Base-by-base conservation (phyloP, 2,329 filamentous ascomycete species). In the Ceratocystis diversiconidia region DNA sequence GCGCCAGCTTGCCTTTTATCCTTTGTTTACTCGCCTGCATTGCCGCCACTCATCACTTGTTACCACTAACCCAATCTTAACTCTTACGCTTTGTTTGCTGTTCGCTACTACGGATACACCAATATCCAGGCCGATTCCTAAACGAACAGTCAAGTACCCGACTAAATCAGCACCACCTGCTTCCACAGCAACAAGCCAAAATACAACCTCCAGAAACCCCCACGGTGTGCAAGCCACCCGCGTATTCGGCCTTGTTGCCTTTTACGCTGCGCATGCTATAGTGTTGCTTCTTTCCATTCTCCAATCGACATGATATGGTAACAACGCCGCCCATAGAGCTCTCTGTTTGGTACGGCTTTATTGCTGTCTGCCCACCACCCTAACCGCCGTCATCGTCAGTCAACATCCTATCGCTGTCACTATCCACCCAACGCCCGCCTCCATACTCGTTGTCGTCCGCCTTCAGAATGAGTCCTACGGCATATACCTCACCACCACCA, bases 391-490 rank as follows among this genome's bases (percentile, higher is more conserved):
- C 36, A 41, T 41, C 36, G 3, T 41, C 36, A 12, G 36, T 4
- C 36, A 41, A 5, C 3, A 41, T 41, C 10, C 10, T 25, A 7
- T 22, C 59, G 12, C 36, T 5, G 36, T 41, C 12, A 41, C 36
- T 2, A 41, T 41, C 36, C 4, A 15, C 36, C 8, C 1, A 41
- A 41, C 36, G 36, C 36, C 10, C 36, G 36, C 36, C 10, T 41
- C 3, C 36, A 41, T 41, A 41, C 36, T 41, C 10, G 36, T 12
- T 6, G 30, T 44, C 25, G 12, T 15, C 15, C 41, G 22, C 19
- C 62, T n/a, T n/a, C 44, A 63, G 28, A 19, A 67, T 67, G 66
- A 60, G 66, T 30, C 63, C 66, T 41, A 52, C 60, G 17, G 52
- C 65, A 12, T 66, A 64, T 43, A 64, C 46, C 52, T 66, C 61